Conservation (phyloP, 176 grass and related monocot genomes). For the Musa acuminata region DNA sequence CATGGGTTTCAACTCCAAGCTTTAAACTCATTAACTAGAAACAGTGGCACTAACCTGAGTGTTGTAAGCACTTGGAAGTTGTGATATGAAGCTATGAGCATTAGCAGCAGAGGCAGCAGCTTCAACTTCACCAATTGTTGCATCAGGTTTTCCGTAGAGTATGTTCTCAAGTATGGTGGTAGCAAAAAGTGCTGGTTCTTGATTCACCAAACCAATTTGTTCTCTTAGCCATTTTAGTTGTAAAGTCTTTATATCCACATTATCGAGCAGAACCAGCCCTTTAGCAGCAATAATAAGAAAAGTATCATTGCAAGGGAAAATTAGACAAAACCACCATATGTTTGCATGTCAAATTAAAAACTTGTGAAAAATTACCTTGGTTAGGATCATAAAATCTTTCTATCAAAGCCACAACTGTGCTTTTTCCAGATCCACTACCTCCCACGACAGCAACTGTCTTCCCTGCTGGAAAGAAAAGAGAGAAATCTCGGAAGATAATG, state of each 20-base stretch:
- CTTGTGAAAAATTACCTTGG: constrained; percentile 41
- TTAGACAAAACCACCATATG: neutral
- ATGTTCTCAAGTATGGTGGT: constrained; percentile 94
- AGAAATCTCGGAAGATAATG: constrained; percentile 92
- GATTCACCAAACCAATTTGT: constrained; percentile 95
- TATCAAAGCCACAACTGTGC: constrained; percentile 88
- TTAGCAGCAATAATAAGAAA: constrained; percentile 6
- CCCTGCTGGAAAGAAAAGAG: constrained; percentile 89
- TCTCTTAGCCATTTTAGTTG: constrained; percentile 87
- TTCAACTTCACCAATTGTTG: constrained; percentile 80
- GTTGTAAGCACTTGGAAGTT: constrained; percentile 83
- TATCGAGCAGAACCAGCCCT: constrained; percentile 93
- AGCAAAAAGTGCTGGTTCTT: constrained; percentile 97
- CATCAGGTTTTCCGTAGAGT: constrained; percentile 88
- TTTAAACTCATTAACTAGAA: neutral
- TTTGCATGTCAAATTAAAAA: neutral
- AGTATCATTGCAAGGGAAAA: neutral
- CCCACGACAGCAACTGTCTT: constrained; percentile 91
- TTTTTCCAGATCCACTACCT: constrained; percentile 97
- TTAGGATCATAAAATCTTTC: constrained; percentile 99
- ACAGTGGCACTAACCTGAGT: constrained; percentile 44
- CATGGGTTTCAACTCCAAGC: neutral
- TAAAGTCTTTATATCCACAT: constrained; percentile 92
- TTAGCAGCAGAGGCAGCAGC: constrained; percentile 80
- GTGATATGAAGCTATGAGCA: constrained; percentile 88